phyloP scores from a whole-genome alignment of 768 basidiomycete species.

The Mycena indigotica region DNA sequence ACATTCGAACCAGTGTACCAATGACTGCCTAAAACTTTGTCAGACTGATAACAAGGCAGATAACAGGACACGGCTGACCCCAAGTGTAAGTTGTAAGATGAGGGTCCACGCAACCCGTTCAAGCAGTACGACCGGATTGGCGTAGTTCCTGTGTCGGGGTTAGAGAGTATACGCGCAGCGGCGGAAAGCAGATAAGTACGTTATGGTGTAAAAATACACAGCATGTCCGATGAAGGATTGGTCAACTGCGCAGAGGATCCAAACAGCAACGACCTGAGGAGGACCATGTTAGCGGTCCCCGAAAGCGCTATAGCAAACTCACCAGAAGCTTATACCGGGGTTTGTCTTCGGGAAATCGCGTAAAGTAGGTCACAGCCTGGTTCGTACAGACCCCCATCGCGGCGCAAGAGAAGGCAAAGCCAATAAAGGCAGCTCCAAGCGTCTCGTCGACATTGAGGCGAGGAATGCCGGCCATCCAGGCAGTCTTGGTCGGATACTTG shows the following conservation, averaged over 20 bases:
- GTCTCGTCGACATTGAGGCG: conserved; percentile 34
- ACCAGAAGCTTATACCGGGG: conserved; percentile 16
- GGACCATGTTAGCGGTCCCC: too few species aligned
- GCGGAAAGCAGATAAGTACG: conserved; percentile 37
- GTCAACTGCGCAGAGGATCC: conserved; percentile 48
- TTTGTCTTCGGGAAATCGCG: conserved; percentile 39
- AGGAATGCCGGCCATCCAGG: background rate
- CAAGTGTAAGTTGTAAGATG: conserved; percentile 41
- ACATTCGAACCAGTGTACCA: conserved; percentile 60
- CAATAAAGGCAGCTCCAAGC: conserved; percentile 43
- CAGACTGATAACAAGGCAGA: background rate
- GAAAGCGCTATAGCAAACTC: too few species aligned
- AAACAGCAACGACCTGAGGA: conserved; percentile 25
- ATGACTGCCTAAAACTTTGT: conserved; percentile 42
- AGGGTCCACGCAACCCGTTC: conserved; percentile 42
- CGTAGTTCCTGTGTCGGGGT: conserved; percentile 37
- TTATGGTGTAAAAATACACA: conserved; percentile 56
- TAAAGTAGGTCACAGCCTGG: conserved; percentile 37
- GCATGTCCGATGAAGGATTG: conserved; percentile 54
- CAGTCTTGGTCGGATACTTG: background rate
- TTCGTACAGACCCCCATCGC: conserved; percentile 44
- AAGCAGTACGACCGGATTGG: conserved; percentile 29
- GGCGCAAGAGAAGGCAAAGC: conserved; percentile 41
- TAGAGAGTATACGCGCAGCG: background rate
- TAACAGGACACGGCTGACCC: conserved; percentile 30